phyloP scores from a whole-genome alignment of 345 rosid species.

The Arabidopsis arenosa region DNA sequence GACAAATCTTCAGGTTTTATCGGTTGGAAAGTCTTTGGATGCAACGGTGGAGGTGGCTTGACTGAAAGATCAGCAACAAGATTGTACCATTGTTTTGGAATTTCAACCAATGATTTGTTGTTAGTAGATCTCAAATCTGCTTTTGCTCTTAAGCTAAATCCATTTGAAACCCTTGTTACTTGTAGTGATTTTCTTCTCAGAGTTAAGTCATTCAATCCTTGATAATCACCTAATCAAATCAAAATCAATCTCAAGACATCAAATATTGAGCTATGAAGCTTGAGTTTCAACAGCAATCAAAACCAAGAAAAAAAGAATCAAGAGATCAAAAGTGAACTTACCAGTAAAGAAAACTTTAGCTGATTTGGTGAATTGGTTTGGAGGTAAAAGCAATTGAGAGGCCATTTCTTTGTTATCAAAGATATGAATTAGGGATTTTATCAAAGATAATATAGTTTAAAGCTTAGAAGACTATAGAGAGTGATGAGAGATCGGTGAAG shows the following conservation, averaged over 20 bases:
- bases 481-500: slow-evolving; percentile 19
- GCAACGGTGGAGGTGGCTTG: slow-evolving; percentile 84
- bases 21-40: slow-evolving; percentile 79
- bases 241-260: not conserved
- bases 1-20: slow-evolving; percentile 76
- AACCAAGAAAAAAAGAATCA: not conserved
- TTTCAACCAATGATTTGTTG: slow-evolving; percentile 42
- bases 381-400: slow-evolving; percentile 34
- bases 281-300: too few species aligned
- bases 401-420: slow-evolving; percentile 36
- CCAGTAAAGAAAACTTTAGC: slow-evolving; percentile 33
- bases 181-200: not conserved
- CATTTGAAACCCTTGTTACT: slow-evolving; percentile 45
- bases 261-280: not conserved
- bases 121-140: slow-evolving; percentile 45
- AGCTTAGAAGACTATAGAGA: slow-evolving; percentile 4
- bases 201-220: slow-evolving; percentile 9
- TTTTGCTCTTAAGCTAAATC: slow-evolving; percentile 52
- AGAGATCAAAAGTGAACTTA: not conserved
- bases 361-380: slow-evolving; percentile 33
- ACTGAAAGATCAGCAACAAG: slow-evolving; percentile 77
- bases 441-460: not conserved
- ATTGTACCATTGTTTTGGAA: slow-evolving; percentile 62
- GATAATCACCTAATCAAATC: slow-evolving; percentile 35
- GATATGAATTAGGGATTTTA: not conserved